Conservation (phyloP, 2,329 filamentous ascomycete species). For the Hypoxylon sp. region DNA sequence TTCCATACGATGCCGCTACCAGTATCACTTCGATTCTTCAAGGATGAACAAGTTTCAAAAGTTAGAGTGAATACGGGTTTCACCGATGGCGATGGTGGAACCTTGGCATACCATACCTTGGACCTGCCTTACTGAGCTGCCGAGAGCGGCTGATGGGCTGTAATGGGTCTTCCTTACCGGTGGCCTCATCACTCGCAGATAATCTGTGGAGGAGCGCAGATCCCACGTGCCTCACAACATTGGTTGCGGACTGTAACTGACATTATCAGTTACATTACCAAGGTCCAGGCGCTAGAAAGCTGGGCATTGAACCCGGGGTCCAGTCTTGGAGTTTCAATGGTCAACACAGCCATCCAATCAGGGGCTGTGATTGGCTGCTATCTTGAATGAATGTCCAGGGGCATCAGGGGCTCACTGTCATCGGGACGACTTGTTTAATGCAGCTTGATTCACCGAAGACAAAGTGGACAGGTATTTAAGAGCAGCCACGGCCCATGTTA, state of each 20-base stretch:
- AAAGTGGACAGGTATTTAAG: slow-evolving; percentile 29
- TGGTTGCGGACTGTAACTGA: slow-evolving; percentile 35
- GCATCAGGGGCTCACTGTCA: slow-evolving; percentile 29
- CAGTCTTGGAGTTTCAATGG: slow-evolving; percentile 29
- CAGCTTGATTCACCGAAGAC: slow-evolving; percentile 17
- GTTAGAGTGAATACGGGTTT: slow-evolving; percentile 26
- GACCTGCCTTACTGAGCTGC: slow-evolving; percentile 35
- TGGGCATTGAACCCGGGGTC: slow-evolving; percentile 22
- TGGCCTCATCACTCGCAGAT: slow-evolving; percentile 27
- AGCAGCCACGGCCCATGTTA: slow-evolving; percentile 1
- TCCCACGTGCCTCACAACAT: slow-evolving; percentile 39
- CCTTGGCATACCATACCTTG: slow-evolving; percentile 22
- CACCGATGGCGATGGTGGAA: slow-evolving; percentile 28
- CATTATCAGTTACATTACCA: slow-evolving; percentile 12
- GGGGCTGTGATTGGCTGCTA: slow-evolving; percentile 31
- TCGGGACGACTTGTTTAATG: slow-evolving; percentile 23
- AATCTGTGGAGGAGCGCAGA: slow-evolving; percentile 26
- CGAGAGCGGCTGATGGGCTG: neutral
- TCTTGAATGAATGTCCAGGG: slow-evolving; percentile 13
- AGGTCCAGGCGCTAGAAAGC: slow-evolving; percentile 27
- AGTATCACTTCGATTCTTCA: neutral
- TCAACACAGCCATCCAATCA: slow-evolving; percentile 24
- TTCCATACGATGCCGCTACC: neutral
- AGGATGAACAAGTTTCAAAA: slow-evolving; percentile 13
- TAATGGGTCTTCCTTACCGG: slow-evolving; percentile 5